Evolutionary conservation across 2,329 filamentous ascomycete species (phyloP).

Genomic region (Fusarium humuli): DNA sequence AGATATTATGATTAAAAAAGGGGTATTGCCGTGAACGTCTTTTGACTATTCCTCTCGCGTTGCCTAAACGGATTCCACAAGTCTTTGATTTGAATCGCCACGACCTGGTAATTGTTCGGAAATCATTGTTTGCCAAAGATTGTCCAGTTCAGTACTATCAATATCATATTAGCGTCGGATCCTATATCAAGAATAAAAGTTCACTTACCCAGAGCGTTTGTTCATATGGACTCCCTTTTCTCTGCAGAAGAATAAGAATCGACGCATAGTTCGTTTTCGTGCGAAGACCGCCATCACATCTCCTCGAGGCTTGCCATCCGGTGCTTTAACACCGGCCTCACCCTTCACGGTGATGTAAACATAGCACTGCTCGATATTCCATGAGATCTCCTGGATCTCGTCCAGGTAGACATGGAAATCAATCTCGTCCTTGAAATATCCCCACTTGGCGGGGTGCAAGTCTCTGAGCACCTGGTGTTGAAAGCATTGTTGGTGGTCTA

Average conservation of each 20-base stretch:
- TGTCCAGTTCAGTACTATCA: constrained; percentile 52
- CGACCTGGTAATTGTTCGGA: constrained; percentile 49
- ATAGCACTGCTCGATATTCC: constrained; percentile 55
- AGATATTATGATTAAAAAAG: constrained; percentile 1
- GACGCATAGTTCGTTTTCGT: constrained; percentile 62
- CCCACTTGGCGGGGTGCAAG: constrained; percentile 59
- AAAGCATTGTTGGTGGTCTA: constrained; percentile 55
- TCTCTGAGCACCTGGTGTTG: constrained; percentile 67
- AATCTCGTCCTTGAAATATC: constrained; percentile 61
- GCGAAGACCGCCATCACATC: constrained; percentile 65
- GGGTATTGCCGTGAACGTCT: neutral
- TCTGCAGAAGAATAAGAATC: constrained; percentile 62
- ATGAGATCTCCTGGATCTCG: constrained; percentile 61
- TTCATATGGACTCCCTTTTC: constrained; percentile 57
- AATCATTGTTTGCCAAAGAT: constrained; percentile 52
- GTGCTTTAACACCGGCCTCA: constrained; percentile 41
- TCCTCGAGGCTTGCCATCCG: constrained; percentile 54
- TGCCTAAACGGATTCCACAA: constrained; percentile 42
- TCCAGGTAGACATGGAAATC: constrained; percentile 62
- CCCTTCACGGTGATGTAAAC: constrained; percentile 56
- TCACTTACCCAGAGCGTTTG: constrained; percentile 56
- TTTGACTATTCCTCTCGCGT: neutral
- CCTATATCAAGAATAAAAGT: constrained; percentile 3
- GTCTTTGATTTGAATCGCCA: constrained; percentile 44
- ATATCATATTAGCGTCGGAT: constrained; percentile 29